These are phyloP conservation scores for Aegilops longissima DNA, from an alignment of 176 grass and related monocot species.

Conservation along the genomic window DNA sequence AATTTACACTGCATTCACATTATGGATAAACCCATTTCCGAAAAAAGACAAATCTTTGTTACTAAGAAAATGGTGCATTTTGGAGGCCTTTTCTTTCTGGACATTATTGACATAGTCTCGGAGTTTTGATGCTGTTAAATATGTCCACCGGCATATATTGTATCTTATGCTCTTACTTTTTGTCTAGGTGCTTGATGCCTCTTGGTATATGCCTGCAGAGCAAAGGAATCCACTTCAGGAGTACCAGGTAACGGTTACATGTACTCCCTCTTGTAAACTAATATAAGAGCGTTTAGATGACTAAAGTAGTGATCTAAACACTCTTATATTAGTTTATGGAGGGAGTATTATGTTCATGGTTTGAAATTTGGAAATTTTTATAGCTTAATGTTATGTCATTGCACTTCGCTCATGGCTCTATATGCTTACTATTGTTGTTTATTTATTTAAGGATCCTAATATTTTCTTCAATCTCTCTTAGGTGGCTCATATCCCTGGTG, in stretches of 20 bases:
- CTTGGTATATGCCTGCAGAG: conserved; percentile 96
- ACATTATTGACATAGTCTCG: not conserved
- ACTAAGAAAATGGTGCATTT: not conserved
- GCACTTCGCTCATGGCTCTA: not conserved
- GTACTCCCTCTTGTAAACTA: not conserved
- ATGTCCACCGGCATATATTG: not conserved
- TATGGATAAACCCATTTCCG: not conserved
- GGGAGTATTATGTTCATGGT: not conserved
- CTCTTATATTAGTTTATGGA: too few species aligned
- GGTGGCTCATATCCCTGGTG: conserved; percentile 95
- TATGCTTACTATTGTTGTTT: not conserved
- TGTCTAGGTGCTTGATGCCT: conserved; percentile 86
- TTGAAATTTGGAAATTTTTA: not conserved
- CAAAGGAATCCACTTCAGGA: conserved; percentile 94
- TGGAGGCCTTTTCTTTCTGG: not conserved
- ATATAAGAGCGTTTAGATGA: too few species aligned
- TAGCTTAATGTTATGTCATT: not conserved
- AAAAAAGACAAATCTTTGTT: not conserved
- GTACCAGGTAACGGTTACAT: conserved; percentile 62
- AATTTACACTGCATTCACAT: not conserved
- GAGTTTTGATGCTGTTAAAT: not conserved
- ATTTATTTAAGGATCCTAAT: not conserved
- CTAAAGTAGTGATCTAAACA: too few species aligned
- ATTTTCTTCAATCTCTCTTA: conserved; percentile 33
- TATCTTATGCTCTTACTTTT: not conserved